Percentiles rank a stretch among this genome's conserved stretches.
These are phyloP conservation scores for Jaapia argillacea DNA, from an alignment of 768 basidiomycete species.

Conservation along the genomic window DNA sequence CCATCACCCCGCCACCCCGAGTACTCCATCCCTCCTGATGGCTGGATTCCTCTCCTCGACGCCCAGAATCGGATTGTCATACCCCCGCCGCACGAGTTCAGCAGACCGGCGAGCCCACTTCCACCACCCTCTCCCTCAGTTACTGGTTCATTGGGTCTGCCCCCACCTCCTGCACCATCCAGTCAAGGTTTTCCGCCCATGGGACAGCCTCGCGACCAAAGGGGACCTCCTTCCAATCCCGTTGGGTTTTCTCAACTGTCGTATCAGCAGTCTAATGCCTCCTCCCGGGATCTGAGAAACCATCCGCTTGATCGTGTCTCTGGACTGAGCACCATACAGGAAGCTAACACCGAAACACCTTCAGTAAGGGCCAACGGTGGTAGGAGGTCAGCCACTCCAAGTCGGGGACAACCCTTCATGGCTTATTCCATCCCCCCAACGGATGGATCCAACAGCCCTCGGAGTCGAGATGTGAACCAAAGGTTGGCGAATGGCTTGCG, in stretches of 20 bases:
- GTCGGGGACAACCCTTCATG: neutral
- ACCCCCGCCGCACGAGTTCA: constrained; percentile 43
- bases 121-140: neutral
- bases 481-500: neutral
- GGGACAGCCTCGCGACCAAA: no score
- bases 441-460: neutral
- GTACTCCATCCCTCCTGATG: constrained; percentile 32
- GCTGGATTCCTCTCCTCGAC: constrained; percentile 36
- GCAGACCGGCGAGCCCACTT: constrained; percentile 14
- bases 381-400: neutral
- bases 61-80: constrained; percentile 28
- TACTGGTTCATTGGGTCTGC: neutral
- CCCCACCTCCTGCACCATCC: neutral
- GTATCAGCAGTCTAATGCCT: neutral
- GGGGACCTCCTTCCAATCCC: neutral
- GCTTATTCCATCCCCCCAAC: neutral
- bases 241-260: neutral
- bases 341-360: neutral
- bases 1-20: constrained; percentile 8
- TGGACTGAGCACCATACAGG: neutral
- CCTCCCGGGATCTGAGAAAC: neutral
- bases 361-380: neutral
- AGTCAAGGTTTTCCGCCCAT: neutral
- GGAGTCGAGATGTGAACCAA: neutral
- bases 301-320: no score